Percentiles rank a stretch among this genome's conserved stretches.
Conservation (phyloP, 129 eudicot genomes). For the Artemisia argyi region DNA sequence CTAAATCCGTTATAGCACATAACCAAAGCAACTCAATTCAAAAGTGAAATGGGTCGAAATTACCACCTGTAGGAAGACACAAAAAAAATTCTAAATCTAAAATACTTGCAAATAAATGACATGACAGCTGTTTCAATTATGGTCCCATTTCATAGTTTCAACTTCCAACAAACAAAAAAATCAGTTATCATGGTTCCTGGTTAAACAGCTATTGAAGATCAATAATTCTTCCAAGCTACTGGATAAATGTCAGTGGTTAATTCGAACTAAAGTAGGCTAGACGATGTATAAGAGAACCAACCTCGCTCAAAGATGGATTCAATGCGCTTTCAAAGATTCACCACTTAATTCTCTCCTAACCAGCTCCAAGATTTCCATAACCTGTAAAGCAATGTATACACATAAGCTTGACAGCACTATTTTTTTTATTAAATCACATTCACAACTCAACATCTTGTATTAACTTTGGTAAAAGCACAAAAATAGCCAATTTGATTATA, state of each 20-base stretch:
- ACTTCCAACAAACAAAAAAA: background rate
- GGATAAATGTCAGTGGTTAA: background rate
- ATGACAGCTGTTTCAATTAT: background rate
- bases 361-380: conserved; percentile 70
- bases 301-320: conserved; percentile 38
- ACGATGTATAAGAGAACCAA: conserved; percentile 21
- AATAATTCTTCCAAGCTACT: background rate
- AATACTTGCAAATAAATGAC: background rate
- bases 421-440: background rate
- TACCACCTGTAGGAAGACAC: background rate
- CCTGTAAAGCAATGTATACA: conserved; percentile 34
- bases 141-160: background rate
- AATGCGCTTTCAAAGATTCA: conserved; percentile 45
- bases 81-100: too few relatives aligned
- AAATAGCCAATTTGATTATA: background rate
- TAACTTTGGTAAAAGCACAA: background rate
- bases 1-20: background rate
- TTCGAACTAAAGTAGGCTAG: background rate
- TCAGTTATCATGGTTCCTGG: background rate
- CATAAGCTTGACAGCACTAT: background rate
- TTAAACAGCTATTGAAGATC: background rate
- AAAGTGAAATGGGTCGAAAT: background rate
- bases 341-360: conserved; percentile 74
- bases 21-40: background rate
- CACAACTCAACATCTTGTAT: background rate